Evolutionary conservation across 208 protist species (phyloP).

Genomic region (Trypanosoma melophagium): DNA sequence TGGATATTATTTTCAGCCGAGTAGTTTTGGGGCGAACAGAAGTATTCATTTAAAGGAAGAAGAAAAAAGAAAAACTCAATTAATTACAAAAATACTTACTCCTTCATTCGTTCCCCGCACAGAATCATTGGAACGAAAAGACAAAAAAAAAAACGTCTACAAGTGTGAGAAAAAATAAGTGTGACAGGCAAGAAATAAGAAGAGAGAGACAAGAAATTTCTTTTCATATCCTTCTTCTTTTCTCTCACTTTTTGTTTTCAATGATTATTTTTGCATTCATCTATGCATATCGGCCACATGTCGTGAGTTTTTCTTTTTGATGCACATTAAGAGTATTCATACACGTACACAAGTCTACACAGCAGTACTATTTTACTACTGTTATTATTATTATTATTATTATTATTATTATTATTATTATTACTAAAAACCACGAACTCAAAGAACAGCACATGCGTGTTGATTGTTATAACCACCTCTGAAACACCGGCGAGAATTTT

Average conservation of each 20-base stretch:
- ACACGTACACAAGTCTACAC: too few species aligned
- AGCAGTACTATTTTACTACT: background rate
- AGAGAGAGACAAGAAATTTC: background rate
- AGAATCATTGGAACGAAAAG: too few species aligned
- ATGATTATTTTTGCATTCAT: background rate
- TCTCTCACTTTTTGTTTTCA: background rate
- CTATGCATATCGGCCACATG: too few species aligned
- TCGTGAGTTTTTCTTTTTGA: too few species aligned
- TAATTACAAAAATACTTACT: too few species aligned
- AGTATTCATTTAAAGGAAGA: background rate
- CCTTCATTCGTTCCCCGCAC: too few species aligned
- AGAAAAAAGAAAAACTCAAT: slow-evolving; percentile 5
- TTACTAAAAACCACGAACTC: slow-evolving; percentile 5
- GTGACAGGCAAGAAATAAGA: slow-evolving; percentile 16
- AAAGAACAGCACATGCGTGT: slow-evolving; percentile 65
- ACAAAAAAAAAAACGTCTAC: background rate
- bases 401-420: too few species aligned
- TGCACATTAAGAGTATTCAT: too few species aligned
- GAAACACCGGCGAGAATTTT: slow-evolving; percentile 31
- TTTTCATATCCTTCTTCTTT: background rate
- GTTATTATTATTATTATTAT: too few species aligned
- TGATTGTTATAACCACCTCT: slow-evolving; percentile 50
- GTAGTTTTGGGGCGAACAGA: too few species aligned
- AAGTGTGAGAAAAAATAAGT: background rate
- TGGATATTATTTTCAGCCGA: too few species aligned